phyloP scores from a whole-genome alignment of 495 filamentous ascomycete species.

The Apiosordaria backusii region DNA sequence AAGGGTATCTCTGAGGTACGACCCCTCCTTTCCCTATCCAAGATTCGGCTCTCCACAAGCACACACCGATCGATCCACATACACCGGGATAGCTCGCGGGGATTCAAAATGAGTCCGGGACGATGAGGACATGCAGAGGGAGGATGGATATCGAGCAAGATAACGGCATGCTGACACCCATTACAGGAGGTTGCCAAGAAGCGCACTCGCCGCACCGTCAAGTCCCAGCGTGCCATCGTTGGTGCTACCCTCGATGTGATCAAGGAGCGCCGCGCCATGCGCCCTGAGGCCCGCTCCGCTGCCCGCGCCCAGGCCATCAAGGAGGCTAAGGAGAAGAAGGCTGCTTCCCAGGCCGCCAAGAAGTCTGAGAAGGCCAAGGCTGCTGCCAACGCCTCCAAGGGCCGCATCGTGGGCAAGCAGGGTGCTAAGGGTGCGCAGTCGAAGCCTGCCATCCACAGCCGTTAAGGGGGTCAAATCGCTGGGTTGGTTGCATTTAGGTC shows the following conservation, averaged over 20 bases:
- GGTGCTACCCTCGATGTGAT: slow-evolving; percentile 98
- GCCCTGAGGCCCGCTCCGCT: slow-evolving; percentile 91
- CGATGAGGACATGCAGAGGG: background rate
- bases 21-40: background rate
- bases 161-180: slow-evolving; percentile 42
- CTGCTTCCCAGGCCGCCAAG: slow-evolving; percentile 80
- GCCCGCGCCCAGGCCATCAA: slow-evolving; percentile 89
- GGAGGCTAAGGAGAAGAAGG: slow-evolving; percentile 96
- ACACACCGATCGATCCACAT: slow-evolving; percentile 1
- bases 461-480: slow-evolving; percentile 54
- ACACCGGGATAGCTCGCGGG: background rate
- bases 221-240: slow-evolving; percentile 97
- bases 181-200: slow-evolving; percentile 98
- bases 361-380: slow-evolving; percentile 99
- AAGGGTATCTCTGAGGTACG: slow-evolving; percentile 99
- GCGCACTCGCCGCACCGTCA: slow-evolving; percentile 95
- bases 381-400: slow-evolving; percentile 69
- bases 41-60: slow-evolving; percentile 1
- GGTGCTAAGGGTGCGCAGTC: slow-evolving; percentile 83
- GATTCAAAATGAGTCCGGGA: background rate
- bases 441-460: slow-evolving; percentile 84
- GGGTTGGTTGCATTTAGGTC: slow-evolving; percentile 17
- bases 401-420: slow-evolving; percentile 91
- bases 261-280: slow-evolving; percentile 93
- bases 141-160: background rate